Conservation (phyloP, 2,329 filamentous ascomycete genomes). For the Penicillium oxalicum region DNA sequence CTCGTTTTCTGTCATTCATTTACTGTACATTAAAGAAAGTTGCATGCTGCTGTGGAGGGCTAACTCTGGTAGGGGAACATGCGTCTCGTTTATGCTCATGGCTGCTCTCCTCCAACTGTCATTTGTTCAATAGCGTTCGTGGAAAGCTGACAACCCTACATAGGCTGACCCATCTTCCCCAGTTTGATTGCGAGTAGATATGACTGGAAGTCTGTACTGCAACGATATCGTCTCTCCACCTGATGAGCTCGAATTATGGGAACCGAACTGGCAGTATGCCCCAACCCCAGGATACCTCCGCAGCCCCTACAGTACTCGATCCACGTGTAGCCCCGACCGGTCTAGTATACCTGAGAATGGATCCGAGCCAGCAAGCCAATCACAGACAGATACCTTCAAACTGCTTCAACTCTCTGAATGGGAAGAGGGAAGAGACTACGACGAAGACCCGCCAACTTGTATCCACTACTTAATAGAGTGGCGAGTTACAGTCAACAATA, state of each 20-base stretch:
- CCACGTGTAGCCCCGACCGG: too few relatives aligned
- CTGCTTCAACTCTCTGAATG: background rate
- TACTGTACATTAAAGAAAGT: background rate
- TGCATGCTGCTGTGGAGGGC: background rate
- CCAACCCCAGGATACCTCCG: background rate
- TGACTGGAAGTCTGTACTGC: background rate
- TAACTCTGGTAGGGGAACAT: background rate
- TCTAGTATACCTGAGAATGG: background rate
- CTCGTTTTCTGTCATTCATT: too few relatives aligned
- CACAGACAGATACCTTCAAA: background rate
- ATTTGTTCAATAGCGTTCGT: background rate
- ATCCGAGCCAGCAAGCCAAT: background rate
- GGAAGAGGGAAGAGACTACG: background rate
- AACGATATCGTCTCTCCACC: background rate
- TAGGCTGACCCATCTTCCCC: background rate
- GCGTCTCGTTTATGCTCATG: background rate
- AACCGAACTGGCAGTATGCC: background rate
- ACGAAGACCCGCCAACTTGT: slow-evolving; percentile 1
- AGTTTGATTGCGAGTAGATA: background rate
- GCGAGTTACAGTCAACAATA: slow-evolving; percentile 9
- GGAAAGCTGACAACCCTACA: background rate
- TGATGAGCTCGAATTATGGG: background rate
- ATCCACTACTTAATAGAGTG: slow-evolving; percentile 11
- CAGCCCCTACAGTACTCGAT: too few relatives aligned
- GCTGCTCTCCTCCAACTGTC: background rate